Evolutionary conservation across 768 basidiomycete genomes (phyloP).

Genomic region (Porphyrellus cyaneotinctus): DNA sequence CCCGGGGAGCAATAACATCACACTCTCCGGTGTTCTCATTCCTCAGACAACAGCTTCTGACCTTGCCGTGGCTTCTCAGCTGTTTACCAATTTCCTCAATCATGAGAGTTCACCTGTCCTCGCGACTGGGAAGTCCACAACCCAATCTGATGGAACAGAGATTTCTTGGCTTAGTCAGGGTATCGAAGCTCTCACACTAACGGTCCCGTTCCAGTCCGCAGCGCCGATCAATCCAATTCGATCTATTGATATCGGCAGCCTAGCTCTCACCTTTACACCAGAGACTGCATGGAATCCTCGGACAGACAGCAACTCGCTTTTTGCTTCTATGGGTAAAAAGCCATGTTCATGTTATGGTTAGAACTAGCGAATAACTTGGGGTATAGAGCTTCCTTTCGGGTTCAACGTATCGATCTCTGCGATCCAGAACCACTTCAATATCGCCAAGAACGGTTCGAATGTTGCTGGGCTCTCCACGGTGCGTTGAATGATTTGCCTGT

Average conservation of each 20-base stretch:
- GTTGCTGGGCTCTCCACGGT: slow-evolving; percentile 63
- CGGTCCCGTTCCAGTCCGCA: slow-evolving; percentile 55
- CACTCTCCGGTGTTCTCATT: slow-evolving; percentile 52
- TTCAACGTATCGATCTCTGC: slow-evolving; percentile 55
- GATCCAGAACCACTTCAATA: slow-evolving; percentile 63
- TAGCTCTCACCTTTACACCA: slow-evolving; percentile 54
- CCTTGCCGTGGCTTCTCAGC: slow-evolving; percentile 49
- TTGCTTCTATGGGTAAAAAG: slow-evolving; percentile 50
- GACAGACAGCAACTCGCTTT: slow-evolving; percentile 55
- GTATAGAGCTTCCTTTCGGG: slow-evolving; percentile 64
- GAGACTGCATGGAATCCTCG: slow-evolving; percentile 53
- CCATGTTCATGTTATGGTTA: neutral
- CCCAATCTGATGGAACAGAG: slow-evolving; percentile 49
- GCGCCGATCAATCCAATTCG: slow-evolving; percentile 58
- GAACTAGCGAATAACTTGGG: slow-evolving; percentile 1
- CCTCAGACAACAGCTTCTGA: slow-evolving; percentile 45
- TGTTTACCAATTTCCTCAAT: slow-evolving; percentile 74
- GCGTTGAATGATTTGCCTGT: neutral
- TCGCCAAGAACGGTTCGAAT: slow-evolving; percentile 46
- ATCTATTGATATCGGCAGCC: slow-evolving; percentile 56
- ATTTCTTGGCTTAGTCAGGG: slow-evolving; percentile 69
- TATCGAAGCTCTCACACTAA: slow-evolving; percentile 50
- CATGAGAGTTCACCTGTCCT: slow-evolving; percentile 53
- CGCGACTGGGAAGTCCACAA: slow-evolving; percentile 56
- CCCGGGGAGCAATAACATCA: slow-evolving; percentile 55